These are phyloP conservation scores for Cladobotryum mycophilum DNA, from an alignment of 2,329 filamentous ascomycete species.

Conservation along the genomic window DNA sequence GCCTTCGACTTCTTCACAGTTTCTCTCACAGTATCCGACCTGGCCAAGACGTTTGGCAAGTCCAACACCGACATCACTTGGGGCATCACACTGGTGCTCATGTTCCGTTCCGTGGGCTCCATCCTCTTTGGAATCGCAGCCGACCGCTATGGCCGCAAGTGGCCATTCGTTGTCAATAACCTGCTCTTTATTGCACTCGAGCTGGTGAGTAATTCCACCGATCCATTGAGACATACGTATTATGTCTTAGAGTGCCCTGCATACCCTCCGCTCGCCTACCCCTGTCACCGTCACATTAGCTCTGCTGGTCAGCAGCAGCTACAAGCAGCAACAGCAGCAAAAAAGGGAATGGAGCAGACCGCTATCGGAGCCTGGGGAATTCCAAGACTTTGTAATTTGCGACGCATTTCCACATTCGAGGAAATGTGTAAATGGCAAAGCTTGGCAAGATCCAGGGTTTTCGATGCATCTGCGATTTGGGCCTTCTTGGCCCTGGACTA, in stretches of 20 bases:
- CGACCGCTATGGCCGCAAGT: slow-evolving; percentile 55
- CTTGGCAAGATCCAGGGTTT: too few relatives aligned
- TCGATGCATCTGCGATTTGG: too few relatives aligned
- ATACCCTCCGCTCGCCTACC: not conserved
- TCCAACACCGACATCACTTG: slow-evolving; percentile 55
- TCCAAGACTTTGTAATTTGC: too few relatives aligned
- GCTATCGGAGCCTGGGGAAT: too few relatives aligned
- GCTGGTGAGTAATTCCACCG: slow-evolving; percentile 44
- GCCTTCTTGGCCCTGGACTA: not conserved
- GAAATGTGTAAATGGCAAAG: too few relatives aligned
- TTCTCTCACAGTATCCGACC: slow-evolving; percentile 49
- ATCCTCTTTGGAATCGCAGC: slow-evolving; percentile 48
- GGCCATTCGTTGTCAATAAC: slow-evolving; percentile 73
- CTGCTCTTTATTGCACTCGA: slow-evolving; percentile 66
- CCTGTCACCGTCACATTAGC: too few relatives aligned
- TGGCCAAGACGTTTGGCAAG: slow-evolving; percentile 47
- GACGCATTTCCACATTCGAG: too few relatives aligned
- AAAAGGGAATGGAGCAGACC: too few relatives aligned
- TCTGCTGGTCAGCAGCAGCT: too few relatives aligned
- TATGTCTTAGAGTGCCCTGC: not conserved
- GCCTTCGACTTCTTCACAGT: slow-evolving; percentile 64
- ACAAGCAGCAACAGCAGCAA: too few relatives aligned
- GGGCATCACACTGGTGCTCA: slow-evolving; percentile 58
- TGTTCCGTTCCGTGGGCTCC: slow-evolving; percentile 53
- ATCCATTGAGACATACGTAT: not conserved